A percentile compares a stretch with the other conserved stretches of the same genome.
These are phyloP conservation scores for Lupinus albus DNA, from an alignment of 306 rosid species.

Conservation along the genomic window DNA sequence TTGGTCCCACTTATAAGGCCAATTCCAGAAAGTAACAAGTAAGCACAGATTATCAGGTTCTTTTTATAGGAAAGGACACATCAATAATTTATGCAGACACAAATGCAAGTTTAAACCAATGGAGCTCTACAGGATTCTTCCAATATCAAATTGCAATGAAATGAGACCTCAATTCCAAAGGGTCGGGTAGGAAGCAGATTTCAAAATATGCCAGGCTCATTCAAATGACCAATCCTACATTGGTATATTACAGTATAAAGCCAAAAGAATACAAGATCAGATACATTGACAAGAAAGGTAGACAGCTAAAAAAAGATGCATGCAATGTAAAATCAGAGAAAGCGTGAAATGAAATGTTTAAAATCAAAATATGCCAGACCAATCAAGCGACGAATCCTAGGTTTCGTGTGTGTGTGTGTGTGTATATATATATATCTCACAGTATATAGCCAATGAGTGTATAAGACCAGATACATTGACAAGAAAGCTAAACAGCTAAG, in stretches of 20 bases:
- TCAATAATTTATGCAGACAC: background rate
- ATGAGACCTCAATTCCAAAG: background rate
- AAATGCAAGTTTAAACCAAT: background rate
- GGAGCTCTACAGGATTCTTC: slow-evolving; percentile 6
- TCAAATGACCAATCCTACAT: background rate
- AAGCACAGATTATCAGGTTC: background rate
- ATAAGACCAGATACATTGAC: slow-evolving; percentile 18
- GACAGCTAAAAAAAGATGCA: slow-evolving; percentile 15
- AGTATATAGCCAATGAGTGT: background rate
- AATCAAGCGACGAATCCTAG: background rate
- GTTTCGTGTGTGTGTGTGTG: too few relatives aligned
- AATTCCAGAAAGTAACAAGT: slow-evolving; percentile 11
- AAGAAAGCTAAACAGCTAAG: slow-evolving; percentile 1
- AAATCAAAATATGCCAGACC: background rate
- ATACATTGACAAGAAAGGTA: slow-evolving; percentile 11
- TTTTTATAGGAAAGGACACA: background rate
- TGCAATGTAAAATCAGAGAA: background rate
- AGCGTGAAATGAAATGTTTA: too few relatives aligned
- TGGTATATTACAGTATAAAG: background rate
- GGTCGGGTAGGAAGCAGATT: slow-evolving; percentile 5
- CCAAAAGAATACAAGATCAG: slow-evolving; percentile 12
- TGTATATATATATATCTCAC: too few relatives aligned
- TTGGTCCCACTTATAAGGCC: slow-evolving; percentile 11
- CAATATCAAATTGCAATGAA: slow-evolving; percentile 10
- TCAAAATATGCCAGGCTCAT: slow-evolving; percentile 4